Conservation (phyloP, 2,329 filamentous ascomycete genomes). For the Erysiphe pulchra region DNA sequence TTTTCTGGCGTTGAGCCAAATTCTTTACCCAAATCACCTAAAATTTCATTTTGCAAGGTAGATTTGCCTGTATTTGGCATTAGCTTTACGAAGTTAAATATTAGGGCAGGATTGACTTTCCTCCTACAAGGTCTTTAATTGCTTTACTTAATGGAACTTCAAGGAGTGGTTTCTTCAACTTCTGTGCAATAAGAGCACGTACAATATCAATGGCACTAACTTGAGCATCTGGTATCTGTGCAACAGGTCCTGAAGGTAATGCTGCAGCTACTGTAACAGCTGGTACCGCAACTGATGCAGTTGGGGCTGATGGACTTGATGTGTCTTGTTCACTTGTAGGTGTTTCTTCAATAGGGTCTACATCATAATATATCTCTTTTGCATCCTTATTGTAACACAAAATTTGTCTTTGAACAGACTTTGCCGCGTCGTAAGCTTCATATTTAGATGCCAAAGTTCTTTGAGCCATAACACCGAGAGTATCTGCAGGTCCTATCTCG, state of each 20-base stretch:
- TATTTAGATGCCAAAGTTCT: constrained; percentile 90
- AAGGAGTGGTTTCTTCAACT: constrained; percentile 77
- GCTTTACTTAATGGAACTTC: constrained; percentile 88
- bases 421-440: constrained; percentile 92
- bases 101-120: constrained; percentile 24
- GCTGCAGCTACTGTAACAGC: constrained; percentile 27
- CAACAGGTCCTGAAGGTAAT: constrained; percentile 61
- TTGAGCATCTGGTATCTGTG: constrained; percentile 62
- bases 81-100: neutral
- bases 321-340: constrained; percentile 28
- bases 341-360: constrained; percentile 84
- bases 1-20: constrained; percentile 97
- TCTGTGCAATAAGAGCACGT: constrained; percentile 74
- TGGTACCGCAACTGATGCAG: constrained; percentile 20
- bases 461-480: constrained; percentile 91
- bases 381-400: constrained; percentile 98
- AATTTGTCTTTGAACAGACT: constrained; percentile 88
- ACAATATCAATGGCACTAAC: constrained; percentile 78
- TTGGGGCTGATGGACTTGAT: constrained; percentile 8
- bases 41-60: constrained; percentile 93
- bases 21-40: constrained; percentile 92
- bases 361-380: constrained; percentile 98
- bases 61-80: constrained; percentile 48
- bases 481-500: constrained; percentile 90
- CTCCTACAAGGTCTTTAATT: constrained; percentile 94